A percentile compares a stretch with the other conserved stretches of the same genome.
These are phyloP conservation scores for Ilex aquifolium DNA, from an alignment of 257 asterid species.

Conservation along the genomic window DNA sequence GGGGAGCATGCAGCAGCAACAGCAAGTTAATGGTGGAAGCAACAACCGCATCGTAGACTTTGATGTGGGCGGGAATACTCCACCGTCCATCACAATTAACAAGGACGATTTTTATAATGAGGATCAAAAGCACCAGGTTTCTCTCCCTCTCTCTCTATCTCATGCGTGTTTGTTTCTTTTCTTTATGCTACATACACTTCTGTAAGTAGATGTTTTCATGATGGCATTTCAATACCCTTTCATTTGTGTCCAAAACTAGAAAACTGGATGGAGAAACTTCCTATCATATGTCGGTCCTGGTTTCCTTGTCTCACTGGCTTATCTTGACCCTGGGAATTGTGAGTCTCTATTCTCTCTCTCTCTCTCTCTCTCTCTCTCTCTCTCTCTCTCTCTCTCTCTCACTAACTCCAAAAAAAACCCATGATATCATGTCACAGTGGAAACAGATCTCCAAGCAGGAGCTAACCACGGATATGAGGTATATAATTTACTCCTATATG, in stretches of 20 bases:
- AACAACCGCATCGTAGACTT: constrained; percentile 34
- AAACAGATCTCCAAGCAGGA: constrained; percentile 94
- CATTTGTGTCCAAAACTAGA: constrained; percentile 21
- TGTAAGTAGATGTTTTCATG: too few species aligned
- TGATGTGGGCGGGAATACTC: not conserved
- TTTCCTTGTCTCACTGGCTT: constrained; percentile 83
- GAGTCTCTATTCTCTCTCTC: constrained; percentile 8
- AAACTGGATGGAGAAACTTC: constrained; percentile 80
- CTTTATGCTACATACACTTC: not conserved
- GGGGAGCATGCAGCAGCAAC: constrained; percentile 34
- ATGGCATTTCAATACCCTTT: not conserved
- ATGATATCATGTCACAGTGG: constrained; percentile 42
- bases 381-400: not conserved
- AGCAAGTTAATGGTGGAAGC: constrained; percentile 21
- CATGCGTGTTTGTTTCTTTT: too few species aligned
- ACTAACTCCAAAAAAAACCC: not conserved
- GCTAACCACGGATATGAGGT: constrained; percentile 84
- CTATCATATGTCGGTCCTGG: constrained; percentile 80
- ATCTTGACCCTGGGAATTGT: constrained; percentile 95
- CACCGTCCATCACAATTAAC: constrained; percentile 6
- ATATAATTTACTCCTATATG: too few species aligned
- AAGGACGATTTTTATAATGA: constrained; percentile 14
- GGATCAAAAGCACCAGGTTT: constrained; percentile 16
- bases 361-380: not conserved
- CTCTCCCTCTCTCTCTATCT: too few species aligned